Base-by-base conservation (phyloP, 257 asterid genomes). In the Ophiorrhiza pumila region DNA sequence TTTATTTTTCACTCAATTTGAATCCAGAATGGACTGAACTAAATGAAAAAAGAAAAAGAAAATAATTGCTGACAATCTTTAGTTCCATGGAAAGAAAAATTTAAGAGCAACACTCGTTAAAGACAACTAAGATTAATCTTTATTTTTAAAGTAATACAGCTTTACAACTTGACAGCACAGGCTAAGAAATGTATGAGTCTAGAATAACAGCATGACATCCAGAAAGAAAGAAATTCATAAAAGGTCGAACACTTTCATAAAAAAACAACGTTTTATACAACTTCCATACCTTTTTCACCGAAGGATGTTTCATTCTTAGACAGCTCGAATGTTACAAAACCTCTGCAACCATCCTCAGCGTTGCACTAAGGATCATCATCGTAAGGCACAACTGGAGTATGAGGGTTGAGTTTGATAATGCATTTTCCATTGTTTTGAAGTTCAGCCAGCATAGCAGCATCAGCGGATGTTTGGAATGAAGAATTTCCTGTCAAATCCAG, bases 401-500 rank as follows among this genome's bases (percentile, higher is more conserved):
- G 63, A 9, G 80, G 81, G 57, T 81, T 62, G 66, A 86, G 78
- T 69, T 82, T 84, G 50, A 85, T 53, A 74, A 76, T 20, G 72
- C 71, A 71, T 66, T 83, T 80, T 49, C 93, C 96, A 27, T 76
- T 73, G 53, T 39, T 53, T 76, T 65, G 82, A 63, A 85, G 81
- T 71, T 86, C 93, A 52, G 87, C 82, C 74, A 84, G 75, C 72
- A 74, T 70, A 15, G 87, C 76, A 47, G 78, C 76, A 56, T 85
- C 85, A 70, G 78, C 74, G 59, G 65, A 62, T 75, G 69, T 80
- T 69, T 76, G 71, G 76, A 83, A 81, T 14, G 83, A 74, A 67
- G 69, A 59, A 71, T 90, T 89, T 69, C 96, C 96, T 15, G 87
- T 71, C 86, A 93, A 84, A 81, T 93, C 97, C 83, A 93, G 86